Evolutionary conservation across 768 basidiomycete species (phyloP).

Genomic region (Hygrophorus russula): DNA sequence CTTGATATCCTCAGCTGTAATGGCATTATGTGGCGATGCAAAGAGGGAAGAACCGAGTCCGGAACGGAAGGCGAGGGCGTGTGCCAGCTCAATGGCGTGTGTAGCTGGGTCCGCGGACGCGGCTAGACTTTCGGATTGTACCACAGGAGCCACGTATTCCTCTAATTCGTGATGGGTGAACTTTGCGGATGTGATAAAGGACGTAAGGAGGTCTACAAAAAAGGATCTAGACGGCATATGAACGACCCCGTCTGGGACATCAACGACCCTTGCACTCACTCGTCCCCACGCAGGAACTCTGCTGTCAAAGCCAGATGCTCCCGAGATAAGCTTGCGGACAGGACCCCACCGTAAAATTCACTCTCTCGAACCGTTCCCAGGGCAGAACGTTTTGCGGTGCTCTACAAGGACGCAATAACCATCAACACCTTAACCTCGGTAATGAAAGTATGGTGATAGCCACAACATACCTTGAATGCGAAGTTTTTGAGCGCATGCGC

Average conservation of each 20-base stretch:
- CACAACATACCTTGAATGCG: conserved; percentile 82
- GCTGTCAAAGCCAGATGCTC: conserved; percentile 92
- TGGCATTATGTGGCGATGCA: conserved; percentile 44
- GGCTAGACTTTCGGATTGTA: conserved; percentile 57
- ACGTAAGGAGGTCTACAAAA: conserved; percentile 85
- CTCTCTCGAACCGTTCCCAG: conserved; percentile 86
- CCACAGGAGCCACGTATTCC: conserved; percentile 61
- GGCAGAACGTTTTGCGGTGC: conserved; percentile 76
- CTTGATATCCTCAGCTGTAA: conserved; percentile 62
- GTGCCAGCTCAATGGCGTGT: conserved; percentile 78
- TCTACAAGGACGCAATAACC: conserved; percentile 34
- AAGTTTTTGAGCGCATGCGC: conserved; percentile 96
- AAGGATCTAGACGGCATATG: conserved; percentile 42
- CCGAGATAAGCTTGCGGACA: conserved; percentile 73
- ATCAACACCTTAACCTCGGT: not conserved
- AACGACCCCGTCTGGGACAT: not conserved
- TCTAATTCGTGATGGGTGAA: conserved; percentile 70
- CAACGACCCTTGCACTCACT: conserved; percentile 49
- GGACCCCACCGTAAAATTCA: conserved; percentile 86
- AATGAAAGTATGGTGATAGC: not conserved
- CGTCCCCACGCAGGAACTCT: conserved; percentile 91
- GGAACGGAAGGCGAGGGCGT: conserved; percentile 83
- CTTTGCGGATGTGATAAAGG: conserved; percentile 73
- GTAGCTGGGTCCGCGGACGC: conserved; percentile 51
- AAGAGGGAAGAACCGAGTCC: conserved; percentile 90